phyloP scores from a whole-genome alignment of 306 rosid genomes.

The Rosa chinensis region DNA sequence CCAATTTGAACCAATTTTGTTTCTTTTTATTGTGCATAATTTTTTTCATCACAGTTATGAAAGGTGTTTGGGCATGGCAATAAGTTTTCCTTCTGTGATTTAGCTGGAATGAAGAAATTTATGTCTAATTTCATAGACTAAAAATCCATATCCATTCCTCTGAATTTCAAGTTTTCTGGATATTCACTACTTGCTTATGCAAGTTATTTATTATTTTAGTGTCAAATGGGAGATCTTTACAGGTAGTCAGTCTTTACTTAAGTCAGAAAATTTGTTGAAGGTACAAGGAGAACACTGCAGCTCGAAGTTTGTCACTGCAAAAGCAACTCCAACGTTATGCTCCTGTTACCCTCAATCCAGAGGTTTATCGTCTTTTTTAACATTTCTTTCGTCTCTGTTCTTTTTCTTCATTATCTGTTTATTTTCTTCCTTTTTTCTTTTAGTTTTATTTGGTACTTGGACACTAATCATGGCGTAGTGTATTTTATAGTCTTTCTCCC shows the following conservation, averaged over 20 bases:
- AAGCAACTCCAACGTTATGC: constrained; percentile 79
- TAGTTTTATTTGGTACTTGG: not conserved
- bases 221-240: too few species aligned
- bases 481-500: not conserved
- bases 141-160: not conserved
- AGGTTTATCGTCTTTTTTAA: constrained; percentile 46
- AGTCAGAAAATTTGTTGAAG: constrained; percentile 36
- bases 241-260: too few species aligned
- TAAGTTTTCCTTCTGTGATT: not conserved
- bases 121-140: not conserved
- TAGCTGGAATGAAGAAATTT: not conserved
- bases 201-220: constrained; percentile 8
- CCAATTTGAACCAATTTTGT: not conserved
- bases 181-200: constrained; percentile 31
- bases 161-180: not conserved
- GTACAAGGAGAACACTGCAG: constrained; percentile 61
- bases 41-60: not conserved
- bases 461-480: not conserved
- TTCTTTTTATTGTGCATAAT: not conserved
- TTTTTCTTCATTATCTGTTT: not conserved
- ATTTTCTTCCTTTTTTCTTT: not conserved
- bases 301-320: constrained; percentile 62
- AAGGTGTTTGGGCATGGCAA: not conserved
- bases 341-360: constrained; percentile 65
- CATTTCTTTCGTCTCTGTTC: not conserved